phyloP scores from a whole-genome alignment of 176 grass and related monocot genomes.

The Aegilops umbellulata region DNA sequence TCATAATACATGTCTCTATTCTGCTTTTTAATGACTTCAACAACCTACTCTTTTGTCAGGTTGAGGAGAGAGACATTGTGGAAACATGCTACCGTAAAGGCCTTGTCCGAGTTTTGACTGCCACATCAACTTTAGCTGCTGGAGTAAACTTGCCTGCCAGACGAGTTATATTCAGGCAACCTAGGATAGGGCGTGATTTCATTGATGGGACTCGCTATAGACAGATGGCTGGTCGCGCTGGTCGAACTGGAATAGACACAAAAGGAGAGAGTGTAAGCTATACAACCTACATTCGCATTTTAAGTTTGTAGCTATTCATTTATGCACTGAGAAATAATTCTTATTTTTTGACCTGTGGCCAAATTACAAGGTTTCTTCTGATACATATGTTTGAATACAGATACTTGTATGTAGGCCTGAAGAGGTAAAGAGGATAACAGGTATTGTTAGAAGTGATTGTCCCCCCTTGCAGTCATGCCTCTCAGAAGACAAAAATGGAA shows the following conservation, averaged over 20 bases:
- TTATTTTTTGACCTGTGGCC: neutral
- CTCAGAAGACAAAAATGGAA: constrained; percentile 97
- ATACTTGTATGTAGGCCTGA: constrained; percentile 92
- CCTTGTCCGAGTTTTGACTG: constrained; percentile 86
- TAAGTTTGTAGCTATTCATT: constrained; percentile 14
- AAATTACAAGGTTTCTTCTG: constrained; percentile 8
- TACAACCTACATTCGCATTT: neutral
- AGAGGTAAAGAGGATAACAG: constrained; percentile 76
- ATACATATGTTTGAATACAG: constrained; percentile 49
- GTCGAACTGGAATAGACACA: constrained; percentile 97
- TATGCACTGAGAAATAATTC: neutral
- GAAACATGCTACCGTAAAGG: constrained; percentile 97
- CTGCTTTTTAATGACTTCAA: constrained; percentile 18
- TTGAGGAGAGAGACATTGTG: constrained; percentile 95
- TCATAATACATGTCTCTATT: neutral
- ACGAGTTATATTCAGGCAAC: constrained; percentile 95
- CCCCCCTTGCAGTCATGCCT: constrained; percentile 85
- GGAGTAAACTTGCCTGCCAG: constrained; percentile 98
- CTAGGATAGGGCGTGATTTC: constrained; percentile 86
- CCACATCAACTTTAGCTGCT: constrained; percentile 95
- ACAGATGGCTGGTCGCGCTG: constrained; percentile 97
- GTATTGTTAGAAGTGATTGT: constrained; percentile 74
- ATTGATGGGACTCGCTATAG: constrained; percentile 97
- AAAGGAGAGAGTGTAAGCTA: constrained; percentile 98
- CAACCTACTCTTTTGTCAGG: constrained; percentile 46